A percentile compares a stretch with the other conserved stretches of the same genome.
Conservation (phyloP, 2,329 filamentous ascomycete species). For the Aschersonia sp. region DNA sequence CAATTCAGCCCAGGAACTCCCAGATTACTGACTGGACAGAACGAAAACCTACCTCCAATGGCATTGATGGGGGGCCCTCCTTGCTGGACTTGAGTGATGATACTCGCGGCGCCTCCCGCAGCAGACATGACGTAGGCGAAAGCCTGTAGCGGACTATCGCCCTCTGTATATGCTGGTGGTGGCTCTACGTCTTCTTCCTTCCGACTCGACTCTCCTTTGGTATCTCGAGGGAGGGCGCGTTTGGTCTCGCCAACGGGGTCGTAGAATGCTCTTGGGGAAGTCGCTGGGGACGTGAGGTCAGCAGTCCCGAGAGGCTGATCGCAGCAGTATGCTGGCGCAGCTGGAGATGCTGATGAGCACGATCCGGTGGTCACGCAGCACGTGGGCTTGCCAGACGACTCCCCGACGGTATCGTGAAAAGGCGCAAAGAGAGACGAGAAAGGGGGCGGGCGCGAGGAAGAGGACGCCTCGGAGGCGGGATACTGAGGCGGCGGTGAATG, state of each 20-base stretch:
- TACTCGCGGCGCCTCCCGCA: conserved; percentile 91
- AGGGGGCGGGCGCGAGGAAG: conserved; percentile 37
- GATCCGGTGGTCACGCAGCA: conserved; percentile 12
- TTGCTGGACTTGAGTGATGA: conserved; percentile 98
- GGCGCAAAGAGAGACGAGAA: conserved; percentile 46
- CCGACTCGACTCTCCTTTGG: conserved; percentile 58
- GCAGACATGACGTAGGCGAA: conserved; percentile 98
- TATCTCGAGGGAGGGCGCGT: conserved; percentile 67
- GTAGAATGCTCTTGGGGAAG: conserved; percentile 24
- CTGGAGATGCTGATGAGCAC: conserved; percentile 21
- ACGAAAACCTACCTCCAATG: conserved; percentile 53
- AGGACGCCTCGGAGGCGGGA: conserved; percentile 38
- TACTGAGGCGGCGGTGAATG: conserved; percentile 46
- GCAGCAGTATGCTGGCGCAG: conserved; percentile 39
- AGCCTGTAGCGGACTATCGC: conserved; percentile 76
- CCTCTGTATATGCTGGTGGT: conserved; percentile 91
- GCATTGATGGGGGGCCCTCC: conserved; percentile 80
- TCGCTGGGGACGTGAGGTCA: conserved; percentile 20
- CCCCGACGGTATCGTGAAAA: conserved; percentile 18
- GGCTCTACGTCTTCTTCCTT: conserved; percentile 81
- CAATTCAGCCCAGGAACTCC: conserved; percentile 1
- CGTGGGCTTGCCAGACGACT: conserved; percentile 17
- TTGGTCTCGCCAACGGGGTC: conserved; percentile 62
- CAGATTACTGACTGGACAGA: not conserved
- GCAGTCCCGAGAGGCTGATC: conserved; percentile 22